Evolutionary conservation across 371 early-diverging fungal species (phyloP), one percentile per base, ranked within the genome.

Genomic region (Rhizopus microsporus): DNA sequence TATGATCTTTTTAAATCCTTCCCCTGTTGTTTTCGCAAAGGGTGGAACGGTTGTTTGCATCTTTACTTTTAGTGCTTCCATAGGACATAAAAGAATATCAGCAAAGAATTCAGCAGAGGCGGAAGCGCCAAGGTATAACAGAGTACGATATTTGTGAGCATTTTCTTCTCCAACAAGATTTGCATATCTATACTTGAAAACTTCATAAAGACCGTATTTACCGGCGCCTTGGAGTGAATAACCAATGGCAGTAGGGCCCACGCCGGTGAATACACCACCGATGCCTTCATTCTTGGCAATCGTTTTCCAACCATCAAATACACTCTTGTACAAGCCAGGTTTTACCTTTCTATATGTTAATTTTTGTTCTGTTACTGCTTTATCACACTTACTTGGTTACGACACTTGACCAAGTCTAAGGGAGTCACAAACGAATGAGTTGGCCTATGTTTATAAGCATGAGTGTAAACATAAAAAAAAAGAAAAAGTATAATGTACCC

Each of bases 41-140:
- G 90, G 89, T 12, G 84, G 79, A 13, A 76, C 59, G 5, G 88
- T 82, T 55, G 91, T 90, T 71, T 91, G 92, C 80, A 88, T 85
- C 60, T 84, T 84, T 57, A 91, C 88, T 73, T 92, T 91, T 32
- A 88, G 74, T 40, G 92, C 92, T 77, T 93, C 93, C 80, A 85
- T 74, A 17, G 93, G 93, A 74, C 92, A 91, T 45, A 93, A 81
- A 30, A 85, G 77, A 13, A 93, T 72, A 71, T 94, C 94, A 68
- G 94, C 95, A 63, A 93, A 75, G 63, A 94, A 80, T 78, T 94
- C 95, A 47, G 94, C 94, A 50, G 88, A 85, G 8, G 93, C 95
- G 45, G 92, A 89, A 5, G 89, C 88, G 42, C 84, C 79, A 56
- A 89, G 81, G 69, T 86, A 94, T 58, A 94, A 79, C 15, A 82